Evolutionary conservation across 345 rosid species (phyloP).

Genomic region (Pistacia vera): DNA sequence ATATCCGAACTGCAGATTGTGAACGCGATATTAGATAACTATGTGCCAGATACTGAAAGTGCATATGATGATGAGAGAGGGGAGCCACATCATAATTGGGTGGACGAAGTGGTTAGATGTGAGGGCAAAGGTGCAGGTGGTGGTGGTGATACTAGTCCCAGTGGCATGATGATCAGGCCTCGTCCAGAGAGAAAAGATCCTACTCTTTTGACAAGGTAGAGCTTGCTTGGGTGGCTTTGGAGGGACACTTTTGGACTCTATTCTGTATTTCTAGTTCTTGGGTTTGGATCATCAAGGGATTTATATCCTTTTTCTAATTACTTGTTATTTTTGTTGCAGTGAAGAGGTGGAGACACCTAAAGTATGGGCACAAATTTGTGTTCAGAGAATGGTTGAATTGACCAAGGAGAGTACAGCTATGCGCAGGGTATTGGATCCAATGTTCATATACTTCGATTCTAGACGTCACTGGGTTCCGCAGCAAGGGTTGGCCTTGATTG

Average conservation of each 20-base stretch:
- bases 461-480: slow-evolving; percentile 75
- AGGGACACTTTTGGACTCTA: background rate
- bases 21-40: slow-evolving; percentile 76
- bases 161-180: slow-evolving; percentile 53
- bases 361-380: slow-evolving; percentile 92
- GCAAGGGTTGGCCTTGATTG: slow-evolving; percentile 69
- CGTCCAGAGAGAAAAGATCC: slow-evolving; percentile 79
- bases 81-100: slow-evolving; percentile 83
- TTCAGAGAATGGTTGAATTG: slow-evolving; percentile 89
- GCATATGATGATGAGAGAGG: slow-evolving; percentile 58
- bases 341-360: slow-evolving; percentile 90
- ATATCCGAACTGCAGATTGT: slow-evolving; percentile 58
- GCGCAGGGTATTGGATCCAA: slow-evolving; percentile 81
- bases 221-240: background rate
- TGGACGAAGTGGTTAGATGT: slow-evolving; percentile 90
- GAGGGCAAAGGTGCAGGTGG: slow-evolving; percentile 68
- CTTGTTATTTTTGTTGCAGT: slow-evolving; percentile 37
- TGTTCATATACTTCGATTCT: slow-evolving; percentile 75
- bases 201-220: slow-evolving; percentile 73
- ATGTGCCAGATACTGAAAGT: slow-evolving; percentile 49
- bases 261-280: background rate
- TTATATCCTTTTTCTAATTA: background rate
- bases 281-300: background rate
- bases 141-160: slow-evolving; percentile 51
- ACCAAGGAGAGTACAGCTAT: slow-evolving; percentile 87